Percentiles rank a stretch among this genome's conserved stretches.
Conservation (phyloP, 495 filamentous ascomycete genomes). For the Aspergillus saccharolyticus region DNA sequence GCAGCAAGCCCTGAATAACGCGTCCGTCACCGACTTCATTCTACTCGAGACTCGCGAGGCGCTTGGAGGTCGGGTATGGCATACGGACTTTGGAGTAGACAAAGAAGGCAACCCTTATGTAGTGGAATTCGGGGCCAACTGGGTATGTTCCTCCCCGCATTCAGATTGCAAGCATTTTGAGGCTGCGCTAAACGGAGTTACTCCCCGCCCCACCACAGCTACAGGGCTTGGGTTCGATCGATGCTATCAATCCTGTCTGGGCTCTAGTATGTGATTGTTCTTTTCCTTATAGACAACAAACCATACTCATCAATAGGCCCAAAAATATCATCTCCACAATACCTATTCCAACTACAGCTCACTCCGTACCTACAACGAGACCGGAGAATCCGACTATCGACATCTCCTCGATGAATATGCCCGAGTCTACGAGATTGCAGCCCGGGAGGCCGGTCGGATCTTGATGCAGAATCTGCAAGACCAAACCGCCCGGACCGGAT, state of each 20-base stretch:
- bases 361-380: conserved; percentile 56
- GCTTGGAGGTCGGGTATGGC: conserved; percentile 57
- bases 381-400: conserved; percentile 48
- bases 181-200: background rate
- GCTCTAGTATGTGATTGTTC: conserved; percentile 38
- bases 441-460: conserved; percentile 54
- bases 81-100: conserved; percentile 55
- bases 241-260: conserved; percentile 62
- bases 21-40: conserved; percentile 61
- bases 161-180: background rate
- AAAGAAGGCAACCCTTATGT: conserved; percentile 49
- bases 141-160: conserved; percentile 36
- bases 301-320: conserved; percentile 30
- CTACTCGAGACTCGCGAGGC: conserved; percentile 63
- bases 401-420: conserved; percentile 49
- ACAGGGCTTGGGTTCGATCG: conserved; percentile 54
- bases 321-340: conserved; percentile 60
- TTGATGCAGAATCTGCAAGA: conserved; percentile 60
- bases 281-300: background rate
- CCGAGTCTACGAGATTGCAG: conserved; percentile 43
- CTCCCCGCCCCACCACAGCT: conserved; percentile 29
- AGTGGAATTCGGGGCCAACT: conserved; percentile 67
- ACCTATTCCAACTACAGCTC: conserved; percentile 58
- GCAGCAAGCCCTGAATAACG: conserved; percentile 60
- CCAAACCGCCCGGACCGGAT: conserved; percentile 53